Evolutionary conservation across 345 rosid genomes (phyloP).

Genomic region (Populus deltoides): DNA sequence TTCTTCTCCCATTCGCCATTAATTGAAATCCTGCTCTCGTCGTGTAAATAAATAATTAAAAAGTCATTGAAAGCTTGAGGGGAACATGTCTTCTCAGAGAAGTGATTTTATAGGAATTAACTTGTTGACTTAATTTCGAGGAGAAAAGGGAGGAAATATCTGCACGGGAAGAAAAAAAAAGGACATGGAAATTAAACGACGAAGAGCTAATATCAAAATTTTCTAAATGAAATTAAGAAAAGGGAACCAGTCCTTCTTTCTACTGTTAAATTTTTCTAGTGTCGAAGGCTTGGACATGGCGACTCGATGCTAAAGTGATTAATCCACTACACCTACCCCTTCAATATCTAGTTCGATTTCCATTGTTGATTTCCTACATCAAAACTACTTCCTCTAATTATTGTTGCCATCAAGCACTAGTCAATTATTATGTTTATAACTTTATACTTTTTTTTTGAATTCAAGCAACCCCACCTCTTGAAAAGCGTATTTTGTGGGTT

Average conservation of each 20-base stretch:
- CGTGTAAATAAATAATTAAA: not conserved
- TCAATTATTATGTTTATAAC: too few relatives aligned
- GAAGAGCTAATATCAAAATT: too few relatives aligned
- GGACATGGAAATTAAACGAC: not conserved
- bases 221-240: not conserved
- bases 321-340: not conserved
- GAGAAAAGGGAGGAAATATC: not conserved
- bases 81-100: not conserved
- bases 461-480: too few relatives aligned
- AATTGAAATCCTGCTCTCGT: too few relatives aligned
- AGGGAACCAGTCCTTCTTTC: not conserved
- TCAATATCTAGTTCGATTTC: not conserved
- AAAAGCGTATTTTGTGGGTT: too few relatives aligned
- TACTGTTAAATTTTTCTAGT: not conserved
- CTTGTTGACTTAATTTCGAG: too few relatives aligned
- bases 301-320: not conserved
- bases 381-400: not conserved
- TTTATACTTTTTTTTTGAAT: too few relatives aligned
- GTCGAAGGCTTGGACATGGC: not conserved
- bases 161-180: not conserved
- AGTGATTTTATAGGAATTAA: too few relatives aligned
- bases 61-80: not conserved
- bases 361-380: not conserved
- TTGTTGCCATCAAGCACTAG: not conserved
- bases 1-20: too few relatives aligned